Evolutionary conservation across 176 grass and related monocot species (phyloP), one percentile per base, ranked within the genome.

Genomic region (Cymbopogon citratus): DNA sequence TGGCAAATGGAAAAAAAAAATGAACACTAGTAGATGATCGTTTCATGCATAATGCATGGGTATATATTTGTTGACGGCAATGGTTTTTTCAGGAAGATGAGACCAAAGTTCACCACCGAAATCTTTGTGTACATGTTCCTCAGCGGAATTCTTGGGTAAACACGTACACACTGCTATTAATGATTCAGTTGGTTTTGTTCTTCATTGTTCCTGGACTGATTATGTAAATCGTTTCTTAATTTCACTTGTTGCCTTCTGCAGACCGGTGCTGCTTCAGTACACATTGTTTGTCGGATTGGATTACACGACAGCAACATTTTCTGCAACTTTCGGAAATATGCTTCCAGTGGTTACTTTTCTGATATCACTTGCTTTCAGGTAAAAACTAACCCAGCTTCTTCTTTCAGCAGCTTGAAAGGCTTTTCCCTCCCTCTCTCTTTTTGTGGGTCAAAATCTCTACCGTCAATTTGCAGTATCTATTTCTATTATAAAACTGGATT

Each of bases 341-440:
- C 71, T 91, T 52, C 96, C 92, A 1, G 91, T 93, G n/a, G 81
- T 90, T 56, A 99, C 96, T 77, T 99, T 99, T 65, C 74, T 95
- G 7, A 83, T 95, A 72, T 88, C 96, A 51, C 69, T 99, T 3
- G 70, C 69, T 62, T 88, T 99, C 67, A 77, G 96, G 96, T 95
- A 62, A 54, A 28, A 18, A 0, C 35, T 36, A 27, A 56, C 19
- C 6, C 7, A 13, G 38, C 51, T 25, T 39, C 26, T 40, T 34
- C 28, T 40, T 82, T 27, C 28, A 56, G 21, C 62, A 80, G 66
- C 7, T 61, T 84, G 36, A 56, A 54, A 84, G 1, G 34, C 11
- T 16, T 45, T 35, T 25, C 29, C 0, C 48, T 49, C 15, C 13
- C 48, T 51, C 14, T 18, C 1, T 52, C 1, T 19, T 18, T 52